phyloP scores from a whole-genome alignment of 495 filamentous ascomycete genomes.

The Annulohypoxylon nitens region DNA sequence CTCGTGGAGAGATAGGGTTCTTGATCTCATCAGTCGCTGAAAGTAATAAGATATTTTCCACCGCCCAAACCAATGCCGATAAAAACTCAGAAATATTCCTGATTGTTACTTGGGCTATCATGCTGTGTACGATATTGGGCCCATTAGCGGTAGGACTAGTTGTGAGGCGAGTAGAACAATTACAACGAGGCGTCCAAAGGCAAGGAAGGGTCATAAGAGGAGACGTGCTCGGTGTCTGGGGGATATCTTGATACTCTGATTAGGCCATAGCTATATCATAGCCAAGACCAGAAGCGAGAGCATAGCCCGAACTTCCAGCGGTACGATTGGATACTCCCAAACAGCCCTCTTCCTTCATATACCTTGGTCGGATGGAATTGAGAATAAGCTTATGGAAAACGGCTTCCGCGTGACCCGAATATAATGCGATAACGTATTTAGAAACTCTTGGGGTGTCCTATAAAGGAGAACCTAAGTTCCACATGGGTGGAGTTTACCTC shows the following conservation, averaged over 20 bases:
- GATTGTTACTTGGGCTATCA: conserved; percentile 79
- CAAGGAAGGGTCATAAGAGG: conserved; percentile 14
- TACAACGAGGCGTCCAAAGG: conserved; percentile 36
- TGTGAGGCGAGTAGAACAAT: conserved; percentile 56
- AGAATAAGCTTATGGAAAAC: too few relatives aligned
- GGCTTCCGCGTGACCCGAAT: too few relatives aligned
- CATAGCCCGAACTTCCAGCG: too few relatives aligned
- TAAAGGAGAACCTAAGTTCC: too few relatives aligned
- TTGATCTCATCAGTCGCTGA: conserved; percentile 79
- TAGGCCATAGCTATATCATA: background rate
- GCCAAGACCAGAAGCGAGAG: too few relatives aligned
- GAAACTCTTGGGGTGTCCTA: too few relatives aligned
- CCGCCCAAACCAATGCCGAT: conserved; percentile 43
- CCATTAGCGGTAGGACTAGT: conserved; percentile 75
- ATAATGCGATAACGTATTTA: too few relatives aligned
- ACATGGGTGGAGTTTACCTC: too few relatives aligned
- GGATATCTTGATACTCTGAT: conserved; percentile 8
- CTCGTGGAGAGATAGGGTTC: conserved; percentile 84
- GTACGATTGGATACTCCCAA: too few relatives aligned
- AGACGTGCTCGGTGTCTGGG: conserved; percentile 51
- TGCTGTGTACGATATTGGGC: conserved; percentile 80
- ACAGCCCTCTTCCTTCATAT: too few relatives aligned
- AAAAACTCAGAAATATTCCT: conserved; percentile 64
- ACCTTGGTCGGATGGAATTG: too few relatives aligned
- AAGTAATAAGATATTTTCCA: conserved; percentile 67